Base-by-base conservation (phyloP, 2,329 filamentous ascomycete genomes). In the Aspergillus luchuensis region DNA sequence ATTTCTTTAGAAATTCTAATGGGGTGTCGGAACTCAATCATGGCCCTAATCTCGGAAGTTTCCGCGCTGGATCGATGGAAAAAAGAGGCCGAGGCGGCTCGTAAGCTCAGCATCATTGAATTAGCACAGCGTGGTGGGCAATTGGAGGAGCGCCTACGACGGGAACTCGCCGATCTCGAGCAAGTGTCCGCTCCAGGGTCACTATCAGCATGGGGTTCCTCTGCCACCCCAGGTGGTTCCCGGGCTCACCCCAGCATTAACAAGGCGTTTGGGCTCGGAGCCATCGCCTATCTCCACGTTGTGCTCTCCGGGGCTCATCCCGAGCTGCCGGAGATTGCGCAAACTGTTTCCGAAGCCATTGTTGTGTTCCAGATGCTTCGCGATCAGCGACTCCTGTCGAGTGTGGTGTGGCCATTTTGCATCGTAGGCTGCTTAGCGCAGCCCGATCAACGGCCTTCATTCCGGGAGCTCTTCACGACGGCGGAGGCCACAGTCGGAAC, bases 51-150 rank as follows among this genome's bases (percentile, higher is more conserved):
- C 11, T 36, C 13, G 11, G 53, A 56, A n/a, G 41, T 56, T 11
- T 28, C 41, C 8, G 38, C 39, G 13, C 39, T 56, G 13, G 53
- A 56, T 41, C 38, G 28, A 5, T 56, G 53, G 53, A 56, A 56
- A 17, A 23, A 56, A 36, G 53, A 56, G 41, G 8, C 21, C 2
- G 33, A 56, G 53, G 41, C 2, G 17, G 53, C 53, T 8, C 53
- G 41, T 36, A 56, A 41, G 28, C 38, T 56, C 7, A 56, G 53
- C 36, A 25, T 56, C n/a, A 54, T 54, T n/a, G 51, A 54, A 19
- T 21, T 54, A 28, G 36, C 51, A 17, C 19, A 54, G 36, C 51
- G 51, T 41, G 51, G 51, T 10, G 41, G 41, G 41, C 41, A 43
- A 43, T 21, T 43, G 17, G 41, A 43, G 41, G 17, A 43, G 41